Evolutionary conservation across 345 rosid species (phyloP), one percentile per base, ranked within the genome.

Genomic region (Brassica nigra): DNA sequence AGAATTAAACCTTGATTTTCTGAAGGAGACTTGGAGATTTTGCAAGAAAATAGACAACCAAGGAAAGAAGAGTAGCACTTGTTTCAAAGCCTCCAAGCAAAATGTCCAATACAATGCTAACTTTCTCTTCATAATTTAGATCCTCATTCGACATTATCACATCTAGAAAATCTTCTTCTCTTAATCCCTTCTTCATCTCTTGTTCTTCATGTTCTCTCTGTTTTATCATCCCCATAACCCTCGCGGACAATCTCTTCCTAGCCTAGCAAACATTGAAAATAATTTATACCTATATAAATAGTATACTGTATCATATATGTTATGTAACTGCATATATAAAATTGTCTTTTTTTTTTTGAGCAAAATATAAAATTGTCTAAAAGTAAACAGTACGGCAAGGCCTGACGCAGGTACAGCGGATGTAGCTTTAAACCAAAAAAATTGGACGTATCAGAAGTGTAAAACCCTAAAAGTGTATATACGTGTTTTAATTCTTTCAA

Each of bases 21-120:
- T 75, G 66, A 39, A 87, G 81, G 68, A 83, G 86, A 36, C 11
- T 5, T 0, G 93, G 90, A 11, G 85, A 65, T 34, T 70, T 84
- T 6, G 78, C 86, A 66, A 93, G 90, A 80, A 89, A 93, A 87
- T 89, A 89, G 76, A 88, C 85, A 66, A 86, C 83, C 23, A 93
- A 76, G 69, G 95, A 76, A 73, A 88, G 75, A 61, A 91, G 87
- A 62, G 88, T 90, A 6, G 97, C 87, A 11, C 94, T 88, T 70
- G 97, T 93, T 85, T 93, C 97, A 63, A 90, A 88, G 37, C 94
- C 95, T 27, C 91, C 98, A 16, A 93, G 89, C 87, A 93, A 69
- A 33, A 90, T 80, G 77, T 93, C 98, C 82, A 93, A 71, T 4
- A 89, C 89, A 18, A 87, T 57, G 85, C 98, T 90, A 8, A 88